Base-by-base conservation (phyloP, 1,284 basidiomycete species). In the Takashimella tepidaria region DNA sequence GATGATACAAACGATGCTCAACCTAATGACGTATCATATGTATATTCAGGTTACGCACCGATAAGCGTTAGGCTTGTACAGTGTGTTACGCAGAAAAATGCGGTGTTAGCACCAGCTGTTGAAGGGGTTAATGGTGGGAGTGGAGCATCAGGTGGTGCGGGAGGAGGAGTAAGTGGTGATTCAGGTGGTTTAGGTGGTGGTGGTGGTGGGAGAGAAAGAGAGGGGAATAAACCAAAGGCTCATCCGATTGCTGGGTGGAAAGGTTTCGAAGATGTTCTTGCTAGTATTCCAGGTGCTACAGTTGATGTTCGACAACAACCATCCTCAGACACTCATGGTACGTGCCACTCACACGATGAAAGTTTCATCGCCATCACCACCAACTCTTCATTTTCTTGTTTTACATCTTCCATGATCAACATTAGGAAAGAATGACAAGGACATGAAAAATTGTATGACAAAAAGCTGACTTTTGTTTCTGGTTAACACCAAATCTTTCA, bases 21-120 rank as follows among this genome's bases (percentile, higher is more conserved):
- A 16, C 92, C 95, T 63, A 88, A 88, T 67, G 96, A 99, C 73
- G 88, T 98, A 67, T 86, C 89, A 56, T 98, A 90, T 74, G 89
- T 90, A 40, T 98, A 97, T 77, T 96, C 92, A 1, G 96, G 96
- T 8, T 98, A 93, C 73, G 93, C 96, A 2, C 96, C 96, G 11
- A 83, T 98, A 58, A 91, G 87, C 65, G 77, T 97, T 5, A 84
- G 96, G 11, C 81, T 98, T 2, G 87, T 98, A 5, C 95, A 98
- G 74, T 95, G 89, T 64, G 83, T 93, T 22, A 85, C 86, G 46
- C 87, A 96, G 78, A 92, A 92, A 73, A 88, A 88, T 49, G 87
- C 88, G 2, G 85, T 97, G 24, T 77, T 93, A 3, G 69, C 70
- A 1, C 56, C 57, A 1, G 51, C 59, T 10, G 57, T 54, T 2